phyloP scores from a whole-genome alignment of 371 early-diverging fungal genomes.

The Mortierella sp. region DNA sequence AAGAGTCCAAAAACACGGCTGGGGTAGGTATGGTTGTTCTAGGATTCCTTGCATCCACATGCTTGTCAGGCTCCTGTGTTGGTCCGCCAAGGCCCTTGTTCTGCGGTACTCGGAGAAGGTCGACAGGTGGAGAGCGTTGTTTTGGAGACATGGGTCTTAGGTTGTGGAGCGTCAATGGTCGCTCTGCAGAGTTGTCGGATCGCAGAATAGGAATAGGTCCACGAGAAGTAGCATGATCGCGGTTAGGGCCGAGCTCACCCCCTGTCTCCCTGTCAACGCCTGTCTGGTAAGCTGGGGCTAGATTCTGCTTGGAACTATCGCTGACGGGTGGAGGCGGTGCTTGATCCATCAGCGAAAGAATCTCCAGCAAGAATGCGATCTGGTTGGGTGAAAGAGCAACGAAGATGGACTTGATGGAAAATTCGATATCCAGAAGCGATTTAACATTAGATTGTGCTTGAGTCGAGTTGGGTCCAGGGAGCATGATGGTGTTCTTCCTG shows the following conservation, averaged over 20 bases:
- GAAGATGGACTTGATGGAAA: constrained; percentile 44
- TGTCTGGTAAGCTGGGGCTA: neutral
- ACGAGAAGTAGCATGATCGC: neutral
- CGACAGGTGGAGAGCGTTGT: constrained; percentile 14
- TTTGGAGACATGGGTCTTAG: constrained; percentile 26
- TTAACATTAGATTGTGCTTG: constrained; percentile 23
- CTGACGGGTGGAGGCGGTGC: constrained; percentile 8
- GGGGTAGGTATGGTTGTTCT: constrained; percentile 13
- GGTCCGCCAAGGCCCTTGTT: constrained; percentile 28
- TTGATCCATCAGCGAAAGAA: constrained; percentile 35
- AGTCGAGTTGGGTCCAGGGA: constrained; percentile 17
- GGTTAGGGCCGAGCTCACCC: neutral
- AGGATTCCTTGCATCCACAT: constrained; percentile 6
- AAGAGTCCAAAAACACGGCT: constrained; percentile 36
- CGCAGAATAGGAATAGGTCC: neutral
- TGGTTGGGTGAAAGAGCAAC: constrained; percentile 56
- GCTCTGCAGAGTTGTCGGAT: constrained; percentile 16
- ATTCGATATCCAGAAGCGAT: constrained; percentile 50
- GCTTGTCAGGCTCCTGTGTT: constrained; percentile 21
- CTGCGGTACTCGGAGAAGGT: constrained; percentile 4
- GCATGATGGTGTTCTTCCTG: constrained; percentile 36
- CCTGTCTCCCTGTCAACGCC: neutral
- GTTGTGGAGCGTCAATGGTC: neutral
- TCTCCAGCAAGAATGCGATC: constrained; percentile 53
- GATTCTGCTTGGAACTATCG: neutral